Evolutionary conservation across 495 filamentous ascomycete species (phyloP).

Genomic region (Xylaria cubensis): DNA sequence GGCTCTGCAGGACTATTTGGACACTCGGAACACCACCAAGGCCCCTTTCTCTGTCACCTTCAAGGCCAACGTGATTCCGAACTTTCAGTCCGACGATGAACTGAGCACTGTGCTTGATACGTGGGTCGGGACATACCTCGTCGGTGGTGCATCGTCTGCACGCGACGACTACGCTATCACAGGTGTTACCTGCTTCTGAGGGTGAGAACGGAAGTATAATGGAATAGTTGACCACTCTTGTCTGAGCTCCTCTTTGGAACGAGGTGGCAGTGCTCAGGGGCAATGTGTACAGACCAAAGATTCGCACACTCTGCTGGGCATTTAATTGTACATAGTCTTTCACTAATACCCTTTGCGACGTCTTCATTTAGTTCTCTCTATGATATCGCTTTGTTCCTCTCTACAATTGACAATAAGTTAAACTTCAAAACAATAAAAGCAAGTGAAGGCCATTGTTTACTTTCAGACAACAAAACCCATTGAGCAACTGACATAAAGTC

Average conservation of each 20-base stretch:
- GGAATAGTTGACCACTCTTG: neutral
- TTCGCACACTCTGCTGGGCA: neutral
- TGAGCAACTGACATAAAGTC: too few species aligned
- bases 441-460: neutral
- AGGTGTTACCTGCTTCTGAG: conserved; percentile 3
- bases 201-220: too few species aligned
- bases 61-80: conserved; percentile 19
- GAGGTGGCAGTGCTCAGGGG: neutral
- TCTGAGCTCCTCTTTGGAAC: neutral
- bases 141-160: neutral
- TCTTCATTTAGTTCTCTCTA: neutral
- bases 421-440: neutral
- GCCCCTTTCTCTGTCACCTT: conserved; percentile 23
- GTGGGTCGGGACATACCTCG: conserved; percentile 18
- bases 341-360: neutral
- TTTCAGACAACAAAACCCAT: neutral
- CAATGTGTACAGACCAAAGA: neutral
- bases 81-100: neutral
- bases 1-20: conserved; percentile 1
- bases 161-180: conserved; percentile 14
- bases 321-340: conserved; percentile 3
- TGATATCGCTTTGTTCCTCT: neutral
- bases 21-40: conserved; percentile 19
- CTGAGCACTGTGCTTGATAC: neutral
- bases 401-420: neutral